Conservation (phyloP, 2,329 filamentous ascomycete genomes). For the Clonostachys sp. region DNA sequence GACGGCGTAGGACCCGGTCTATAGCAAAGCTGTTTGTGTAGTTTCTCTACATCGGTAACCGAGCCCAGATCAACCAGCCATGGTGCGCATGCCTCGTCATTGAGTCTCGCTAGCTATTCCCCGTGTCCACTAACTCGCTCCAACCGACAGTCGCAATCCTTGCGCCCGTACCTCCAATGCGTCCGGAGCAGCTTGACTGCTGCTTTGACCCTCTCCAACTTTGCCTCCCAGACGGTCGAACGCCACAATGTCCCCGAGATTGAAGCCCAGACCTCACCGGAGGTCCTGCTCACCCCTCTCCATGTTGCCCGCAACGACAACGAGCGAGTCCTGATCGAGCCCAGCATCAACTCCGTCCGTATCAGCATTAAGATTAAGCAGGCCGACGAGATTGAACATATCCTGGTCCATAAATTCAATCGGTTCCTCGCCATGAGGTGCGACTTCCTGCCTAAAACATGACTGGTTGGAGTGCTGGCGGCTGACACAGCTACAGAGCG, state of each 20-base stretch:
- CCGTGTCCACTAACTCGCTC: neutral
- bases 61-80: neutral
- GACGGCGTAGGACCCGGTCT: too few relatives aligned
- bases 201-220: slow-evolving; percentile 83
- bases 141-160: slow-evolving; percentile 74
- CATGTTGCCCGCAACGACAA: slow-evolving; percentile 94
- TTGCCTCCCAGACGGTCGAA: slow-evolving; percentile 94
- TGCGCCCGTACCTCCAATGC: slow-evolving; percentile 93
- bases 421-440: slow-evolving; percentile 60
- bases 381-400: slow-evolving; percentile 97
- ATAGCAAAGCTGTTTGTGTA: too few relatives aligned
- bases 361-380: slow-evolving; percentile 99
- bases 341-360: slow-evolving; percentile 92
- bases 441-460: neutral
- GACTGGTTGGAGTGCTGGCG: neutral
- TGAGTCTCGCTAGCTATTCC: too few relatives aligned
- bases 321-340: slow-evolving; percentile 93
- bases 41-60: too few relatives aligned
- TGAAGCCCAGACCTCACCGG: slow-evolving; percentile 86
- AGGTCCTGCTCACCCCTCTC: slow-evolving; percentile 87
- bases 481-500: slow-evolving; percentile 68
- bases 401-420: slow-evolving; percentile 97
- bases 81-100: neutral
- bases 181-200: slow-evolving; percentile 92
- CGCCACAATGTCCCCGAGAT: slow-evolving; percentile 98